Conservation (phyloP, 2,329 filamentous ascomycete species). For the Penicillium sp. region DNA sequence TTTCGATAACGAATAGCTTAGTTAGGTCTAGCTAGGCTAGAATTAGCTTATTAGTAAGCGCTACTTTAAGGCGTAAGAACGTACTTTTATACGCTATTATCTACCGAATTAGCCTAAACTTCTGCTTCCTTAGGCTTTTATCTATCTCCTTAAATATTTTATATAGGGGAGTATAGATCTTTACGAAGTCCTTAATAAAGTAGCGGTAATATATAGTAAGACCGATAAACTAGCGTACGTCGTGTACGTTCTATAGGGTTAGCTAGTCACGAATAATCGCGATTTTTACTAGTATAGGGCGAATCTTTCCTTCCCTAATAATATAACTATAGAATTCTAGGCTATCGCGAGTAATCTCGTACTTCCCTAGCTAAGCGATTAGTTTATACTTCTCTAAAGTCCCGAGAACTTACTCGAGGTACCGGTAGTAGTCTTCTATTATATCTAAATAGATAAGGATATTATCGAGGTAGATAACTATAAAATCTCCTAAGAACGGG, state of each 20-base stretch:
- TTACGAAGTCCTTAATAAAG: background rate
- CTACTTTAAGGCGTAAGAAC: background rate
- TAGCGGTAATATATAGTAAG: background rate
- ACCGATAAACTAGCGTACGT: conserved; percentile 1
- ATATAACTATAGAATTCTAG: conserved; percentile 11
- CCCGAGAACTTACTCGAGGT: background rate
- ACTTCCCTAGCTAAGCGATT: background rate
- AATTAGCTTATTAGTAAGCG: background rate
- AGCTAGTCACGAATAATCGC: background rate
- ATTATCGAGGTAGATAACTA: background rate
- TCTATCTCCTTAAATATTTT: conserved; percentile 9
- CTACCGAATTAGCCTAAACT: no score
- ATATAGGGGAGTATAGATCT: background rate
- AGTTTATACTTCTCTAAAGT: background rate
- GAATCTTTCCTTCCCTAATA: background rate
- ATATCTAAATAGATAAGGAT: conserved; percentile 3
- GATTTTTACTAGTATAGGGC: background rate
- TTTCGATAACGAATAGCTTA: no score
- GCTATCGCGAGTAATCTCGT: background rate
- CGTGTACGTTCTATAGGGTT: background rate
- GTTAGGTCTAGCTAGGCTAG: no score
- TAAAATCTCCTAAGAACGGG: background rate
- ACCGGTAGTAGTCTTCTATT: background rate
- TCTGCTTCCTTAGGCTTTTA: no score
- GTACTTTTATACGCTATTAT: no score